Conservation (phyloP, 176 grass and related monocot genomes). For the Eragrostis nindensis region DNA sequence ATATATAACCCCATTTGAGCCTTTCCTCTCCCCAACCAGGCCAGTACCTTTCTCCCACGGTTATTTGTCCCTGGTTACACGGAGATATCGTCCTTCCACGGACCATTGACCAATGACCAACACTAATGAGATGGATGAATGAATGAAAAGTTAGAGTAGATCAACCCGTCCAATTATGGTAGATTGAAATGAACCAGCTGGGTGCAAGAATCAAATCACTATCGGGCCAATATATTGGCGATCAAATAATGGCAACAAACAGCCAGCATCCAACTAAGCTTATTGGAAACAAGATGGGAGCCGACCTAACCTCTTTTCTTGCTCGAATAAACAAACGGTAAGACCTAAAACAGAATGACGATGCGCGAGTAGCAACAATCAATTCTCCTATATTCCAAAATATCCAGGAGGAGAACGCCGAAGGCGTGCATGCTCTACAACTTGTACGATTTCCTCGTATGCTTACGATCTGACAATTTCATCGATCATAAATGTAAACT, state of each 20-base stretch:
- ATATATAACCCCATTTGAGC: too few relatives aligned
- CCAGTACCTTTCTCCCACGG: neutral
- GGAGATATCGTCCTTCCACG: neutral
- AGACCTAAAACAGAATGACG: neutral
- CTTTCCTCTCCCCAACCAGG: neutral
- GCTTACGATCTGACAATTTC: neutral
- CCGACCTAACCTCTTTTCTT: constrained; percentile 25
- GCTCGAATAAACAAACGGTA: neutral
- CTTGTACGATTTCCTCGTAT: neutral
- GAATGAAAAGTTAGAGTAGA: constrained; percentile 12
- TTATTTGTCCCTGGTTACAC: neutral
- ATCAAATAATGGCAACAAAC: constrained; percentile 30
- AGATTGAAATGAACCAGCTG: constrained; percentile 28
- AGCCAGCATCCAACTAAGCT: constrained; percentile 34
- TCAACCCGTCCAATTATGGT: constrained; percentile 11
- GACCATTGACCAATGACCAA: constrained; percentile 41
- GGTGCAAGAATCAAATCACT: constrained; percentile 40
- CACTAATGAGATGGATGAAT: neutral
- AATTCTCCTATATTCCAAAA: neutral
- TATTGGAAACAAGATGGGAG: constrained; percentile 22
- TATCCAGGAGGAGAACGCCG: neutral
- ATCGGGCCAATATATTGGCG: neutral
- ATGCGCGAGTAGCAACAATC: neutral
- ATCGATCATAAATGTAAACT: neutral
- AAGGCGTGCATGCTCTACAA: neutral